Evolutionary conservation across 441 rosid species (phyloP), one percentile per base, ranked within the genome.

Genomic region (Euphorbia celastroides): DNA sequence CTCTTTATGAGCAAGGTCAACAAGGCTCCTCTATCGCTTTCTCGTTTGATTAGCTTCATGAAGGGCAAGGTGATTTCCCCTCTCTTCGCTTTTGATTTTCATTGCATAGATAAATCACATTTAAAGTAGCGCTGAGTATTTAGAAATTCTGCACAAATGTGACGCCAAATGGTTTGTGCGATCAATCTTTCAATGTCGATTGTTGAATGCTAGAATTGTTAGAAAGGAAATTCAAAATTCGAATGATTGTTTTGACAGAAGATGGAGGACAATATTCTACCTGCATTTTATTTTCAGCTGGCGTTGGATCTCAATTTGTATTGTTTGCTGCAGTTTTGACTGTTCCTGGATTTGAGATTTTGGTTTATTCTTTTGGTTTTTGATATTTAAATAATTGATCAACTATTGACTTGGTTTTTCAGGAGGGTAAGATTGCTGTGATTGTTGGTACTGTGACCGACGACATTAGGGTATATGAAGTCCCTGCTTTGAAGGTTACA

Each of bases 1-100:
- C 75, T 92, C 44, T 92, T 90, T 79, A 90, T 86, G 98, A 90
- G 97, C 86, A 90, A 84, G 79, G 80, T 82, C 66, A 89, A 92
- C 88, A 89, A 85, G 80, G 72, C 96, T 16, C 96, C 98, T 20
- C 83, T 90, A 17, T 88, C 97, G 14, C 92, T 92, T 9, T 88
- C 97, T 22, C 86, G 87, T 59, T 81, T 90, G 63, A 68, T 81
- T 30, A 71, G 73, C 10, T 87, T 75, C 83, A 88, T 78, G 81
- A 58, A 74, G 9, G 87, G 86, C 76, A 92, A 90, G 92, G 98
- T 69, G 1, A 26, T 1, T 66, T 5, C 54, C 17, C 12, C 8
- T 59, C 20, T 51, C 30, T 3, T 22, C 11, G 0, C 2, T 6
- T 10, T 6, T 42, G 5, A 42, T 9, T 34, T 34, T 34, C 9